Evolutionary conservation across 2,329 filamentous ascomycete species (phyloP).

Genomic region (Chaetomium globosum): DNA sequence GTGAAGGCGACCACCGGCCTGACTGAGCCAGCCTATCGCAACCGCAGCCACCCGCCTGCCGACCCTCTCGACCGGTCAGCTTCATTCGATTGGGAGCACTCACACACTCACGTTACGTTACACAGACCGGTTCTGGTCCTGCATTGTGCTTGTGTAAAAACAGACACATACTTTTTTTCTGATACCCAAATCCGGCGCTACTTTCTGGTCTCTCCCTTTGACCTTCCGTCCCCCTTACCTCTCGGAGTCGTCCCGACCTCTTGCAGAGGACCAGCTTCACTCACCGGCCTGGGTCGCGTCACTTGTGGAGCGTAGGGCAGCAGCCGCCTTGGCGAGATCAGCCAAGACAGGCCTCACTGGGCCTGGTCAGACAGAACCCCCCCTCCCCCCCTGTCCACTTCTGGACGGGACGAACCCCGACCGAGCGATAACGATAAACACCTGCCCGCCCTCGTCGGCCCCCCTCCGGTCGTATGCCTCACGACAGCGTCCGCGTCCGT

Average conservation of each 20-base stretch:
- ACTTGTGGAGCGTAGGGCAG: slow-evolving; percentile 19
- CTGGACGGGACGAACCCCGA: slow-evolving; percentile 1
- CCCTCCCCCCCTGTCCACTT: not conserved
- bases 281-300: slow-evolving; percentile 1
- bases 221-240: not conserved
- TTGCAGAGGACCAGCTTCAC: not conserved
- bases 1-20: not conserved
- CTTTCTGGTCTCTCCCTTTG: not conserved
- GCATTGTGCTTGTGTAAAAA: not conserved
- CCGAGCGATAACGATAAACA: slow-evolving; percentile 6
- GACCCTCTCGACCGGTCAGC: not conserved
- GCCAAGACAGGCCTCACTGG: slow-evolving; percentile 24
- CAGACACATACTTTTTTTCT: not conserved
- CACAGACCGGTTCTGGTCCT: not conserved
- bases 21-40: slow-evolving; percentile 7
- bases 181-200: not conserved
- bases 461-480: slow-evolving; percentile 17
- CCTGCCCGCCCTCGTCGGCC: not conserved
- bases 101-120: not conserved
- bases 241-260: not conserved
- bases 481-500: slow-evolving; percentile 9
- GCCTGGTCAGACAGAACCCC: not conserved
- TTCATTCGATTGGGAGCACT: not conserved
- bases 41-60: slow-evolving; percentile 3
- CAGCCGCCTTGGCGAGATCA: slow-evolving; percentile 30